Evolutionary conservation across 805 yeast genomes (phyloP).

Genomic region (Wickerhamomyces ciferrii): DNA sequence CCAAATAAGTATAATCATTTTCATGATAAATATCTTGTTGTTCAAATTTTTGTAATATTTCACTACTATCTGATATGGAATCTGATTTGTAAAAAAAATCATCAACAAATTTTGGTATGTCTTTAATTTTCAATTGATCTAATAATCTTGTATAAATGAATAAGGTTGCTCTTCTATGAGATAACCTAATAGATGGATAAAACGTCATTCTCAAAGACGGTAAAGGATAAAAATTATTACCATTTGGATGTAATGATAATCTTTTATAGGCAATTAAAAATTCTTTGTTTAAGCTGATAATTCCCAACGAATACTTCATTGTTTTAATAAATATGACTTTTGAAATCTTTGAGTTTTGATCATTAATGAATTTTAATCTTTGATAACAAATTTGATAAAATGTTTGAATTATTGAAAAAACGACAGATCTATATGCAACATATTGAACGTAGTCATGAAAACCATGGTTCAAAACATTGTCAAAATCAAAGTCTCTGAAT

Average conservation of each 20-base stretch:
- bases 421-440: neutral
- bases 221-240: neutral
- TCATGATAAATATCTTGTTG: neutral
- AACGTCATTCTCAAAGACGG: neutral
- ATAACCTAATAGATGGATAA: neutral
- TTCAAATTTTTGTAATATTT: neutral
- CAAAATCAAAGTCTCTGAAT: neutral
- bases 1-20: neutral
- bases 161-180: neutral
- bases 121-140: neutral
- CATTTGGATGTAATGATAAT: neutral
- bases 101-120: neutral
- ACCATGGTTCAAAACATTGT: neutral
- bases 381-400: neutral
- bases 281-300: neutral
- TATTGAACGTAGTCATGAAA: neutral
- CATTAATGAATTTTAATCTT: neutral
- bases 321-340: neutral
- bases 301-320: neutral
- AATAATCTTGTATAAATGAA: neutral
- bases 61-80: neutral
- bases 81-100: neutral
- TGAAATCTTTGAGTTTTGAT: neutral
- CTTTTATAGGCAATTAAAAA: neutral
- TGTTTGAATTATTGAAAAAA: neutral